Evolutionary conservation across 1,284 basidiomycete genomes (phyloP).

Genomic region (Ceratobasidium sp.): DNA sequence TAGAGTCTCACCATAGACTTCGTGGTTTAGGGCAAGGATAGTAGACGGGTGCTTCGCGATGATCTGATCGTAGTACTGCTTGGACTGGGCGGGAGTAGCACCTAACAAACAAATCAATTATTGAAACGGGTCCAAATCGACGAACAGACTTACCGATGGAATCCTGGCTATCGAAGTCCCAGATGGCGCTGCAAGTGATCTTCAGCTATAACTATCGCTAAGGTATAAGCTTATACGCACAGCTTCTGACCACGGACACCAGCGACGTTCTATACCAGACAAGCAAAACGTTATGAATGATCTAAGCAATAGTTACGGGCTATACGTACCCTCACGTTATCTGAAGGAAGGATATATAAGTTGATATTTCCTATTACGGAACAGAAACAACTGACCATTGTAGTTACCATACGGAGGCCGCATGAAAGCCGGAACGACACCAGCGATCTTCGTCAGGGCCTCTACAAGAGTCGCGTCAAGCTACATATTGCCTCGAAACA

Average conservation of each 20-base stretch:
- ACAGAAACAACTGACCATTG: slow-evolving; percentile 45
- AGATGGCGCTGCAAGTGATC: slow-evolving; percentile 26
- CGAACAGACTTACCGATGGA: slow-evolving; percentile 20
- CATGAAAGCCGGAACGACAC: slow-evolving; percentile 46
- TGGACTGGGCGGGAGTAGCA: slow-evolving; percentile 9
- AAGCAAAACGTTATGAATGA: neutral
- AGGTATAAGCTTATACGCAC: neutral
- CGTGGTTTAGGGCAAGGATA: slow-evolving; percentile 48
- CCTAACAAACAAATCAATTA: neutral
- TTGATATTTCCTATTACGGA: neutral
- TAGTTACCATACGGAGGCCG: slow-evolving; percentile 50
- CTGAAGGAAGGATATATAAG: neutral
- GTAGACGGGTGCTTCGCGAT: slow-evolving; percentile 4
- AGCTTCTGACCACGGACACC: slow-evolving; percentile 25
- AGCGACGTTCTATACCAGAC: slow-evolving; percentile 17
- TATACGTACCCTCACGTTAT: slow-evolving; percentile 19
- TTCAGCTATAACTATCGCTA: neutral
- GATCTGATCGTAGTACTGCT: slow-evolving; percentile 26
- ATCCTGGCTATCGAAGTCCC: slow-evolving; percentile 48
- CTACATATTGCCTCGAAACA: too few relatives aligned
- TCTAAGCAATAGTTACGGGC: neutral
- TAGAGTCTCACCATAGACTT: slow-evolving; percentile 13
- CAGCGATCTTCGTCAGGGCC: slow-evolving; percentile 44
- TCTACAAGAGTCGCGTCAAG: slow-evolving; percentile 5
- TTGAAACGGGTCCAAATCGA: neutral